A percentile compares a stretch with the other conserved stretches of the same genome.
phyloP scores from a whole-genome alignment of 2,329 filamentous ascomycete species.

The Hansfordia pulvinata region DNA sequence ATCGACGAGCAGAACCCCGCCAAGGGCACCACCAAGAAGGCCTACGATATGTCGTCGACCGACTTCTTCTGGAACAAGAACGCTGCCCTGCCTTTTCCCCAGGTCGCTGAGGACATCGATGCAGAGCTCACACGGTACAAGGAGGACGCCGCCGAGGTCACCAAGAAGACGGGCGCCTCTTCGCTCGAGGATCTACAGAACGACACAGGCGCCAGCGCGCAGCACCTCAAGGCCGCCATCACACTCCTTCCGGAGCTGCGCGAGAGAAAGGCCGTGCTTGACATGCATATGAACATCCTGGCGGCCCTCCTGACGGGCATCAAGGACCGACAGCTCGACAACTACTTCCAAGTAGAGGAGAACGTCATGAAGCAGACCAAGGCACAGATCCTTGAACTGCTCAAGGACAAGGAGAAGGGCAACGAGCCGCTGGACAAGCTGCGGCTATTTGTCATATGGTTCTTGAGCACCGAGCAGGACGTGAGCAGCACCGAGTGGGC shows the following conservation, averaged over 20 bases:
- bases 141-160: slow-evolving; percentile 87
- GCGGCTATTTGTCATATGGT: slow-evolving; percentile 93
- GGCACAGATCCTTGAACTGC: slow-evolving; percentile 72
- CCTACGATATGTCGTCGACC: slow-evolving; percentile 77
- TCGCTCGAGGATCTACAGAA: slow-evolving; percentile 88
- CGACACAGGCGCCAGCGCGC: slow-evolving; percentile 76
- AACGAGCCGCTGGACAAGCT: slow-evolving; percentile 80
- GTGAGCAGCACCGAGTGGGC: slow-evolving; percentile 71
- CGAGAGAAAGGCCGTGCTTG: slow-evolving; percentile 82
- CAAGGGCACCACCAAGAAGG: slow-evolving; percentile 69
- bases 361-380: slow-evolving; percentile 85
- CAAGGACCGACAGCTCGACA: slow-evolving; percentile 88
- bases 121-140: slow-evolving; percentile 88
- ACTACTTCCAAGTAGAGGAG: slow-evolving; percentile 92
- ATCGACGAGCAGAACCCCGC: slow-evolving; percentile 63
- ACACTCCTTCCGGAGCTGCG: slow-evolving; percentile 82
- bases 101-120: slow-evolving; percentile 94
- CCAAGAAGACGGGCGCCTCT: slow-evolving; percentile 85
- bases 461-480: slow-evolving; percentile 83
- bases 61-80: slow-evolving; percentile 98
- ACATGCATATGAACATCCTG: slow-evolving; percentile 99
- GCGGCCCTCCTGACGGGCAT: slow-evolving; percentile 66
- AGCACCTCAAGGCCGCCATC: slow-evolving; percentile 92
- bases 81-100: slow-evolving; percentile 78
- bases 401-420: slow-evolving; percentile 72